Evolutionary conservation across 768 basidiomycete species (phyloP), one percentile per base, ranked within the genome.

Genomic region (Mycena olivaceomarginata): DNA sequence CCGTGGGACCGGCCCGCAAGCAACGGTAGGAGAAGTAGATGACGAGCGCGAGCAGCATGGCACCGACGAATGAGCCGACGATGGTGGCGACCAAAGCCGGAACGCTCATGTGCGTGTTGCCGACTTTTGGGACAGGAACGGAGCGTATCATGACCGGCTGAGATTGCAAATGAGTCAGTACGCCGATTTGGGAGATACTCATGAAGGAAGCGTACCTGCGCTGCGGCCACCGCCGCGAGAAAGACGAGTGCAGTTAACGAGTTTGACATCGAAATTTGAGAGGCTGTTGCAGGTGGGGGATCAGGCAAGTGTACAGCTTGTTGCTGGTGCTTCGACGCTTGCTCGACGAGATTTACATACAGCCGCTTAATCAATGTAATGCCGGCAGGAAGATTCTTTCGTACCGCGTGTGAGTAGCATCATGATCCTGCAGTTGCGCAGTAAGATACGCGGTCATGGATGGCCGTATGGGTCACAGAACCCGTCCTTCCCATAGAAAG

Each of bases 181-280:
- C 57, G 4, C 57, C 57, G 22, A 59, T 59, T 25, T 59, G 57
- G 57, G 56, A 18, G 57, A 59, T 59, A 59, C n/a, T 59, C 37
- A 59, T 59, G 57, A 59, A 59, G 57, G 25, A 59, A 59, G 57
- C 57, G 22, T 25, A 59, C 57, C 57, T 59, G 57, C 25, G 57
- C 57, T 59, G 57, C n/a, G 57, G 57, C 57, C 57, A 59, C 25
- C 10, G 22, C 57, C 57, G 8, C 57, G 57, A 59, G 57, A 59
- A 59, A 59, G 57, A 59, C 22, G 57, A 59, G 57, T 59, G 57
- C 57, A 59, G 57, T 59, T 59, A 59, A 59, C 57, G 57, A 59
- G 57, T 59, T 59, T 59, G 57, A 59, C 57, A 59, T 59, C 22
- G 57, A 59, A 25, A 59, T 59, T 37, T 59, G 57, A 59, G 57